Conservation (phyloP, 2,329 filamentous ascomycete species). For the Ascochyta lentis region DNA sequence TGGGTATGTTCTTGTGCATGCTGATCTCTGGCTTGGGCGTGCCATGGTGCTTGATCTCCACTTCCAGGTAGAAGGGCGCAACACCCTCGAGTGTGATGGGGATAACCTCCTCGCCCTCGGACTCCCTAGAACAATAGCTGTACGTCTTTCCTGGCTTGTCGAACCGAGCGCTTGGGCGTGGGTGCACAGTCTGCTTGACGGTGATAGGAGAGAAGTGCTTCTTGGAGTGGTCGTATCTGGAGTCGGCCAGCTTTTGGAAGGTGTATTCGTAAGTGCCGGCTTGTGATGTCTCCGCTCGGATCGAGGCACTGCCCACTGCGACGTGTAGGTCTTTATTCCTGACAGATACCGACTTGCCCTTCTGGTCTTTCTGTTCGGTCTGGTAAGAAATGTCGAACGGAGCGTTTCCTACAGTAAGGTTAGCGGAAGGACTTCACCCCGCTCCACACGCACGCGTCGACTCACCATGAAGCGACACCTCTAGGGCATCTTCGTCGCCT, state of each 20-base stretch:
- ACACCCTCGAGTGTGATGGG: slow-evolving; percentile 83
- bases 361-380: slow-evolving; percentile 72
- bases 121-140: slow-evolving; percentile 90
- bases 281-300: slow-evolving; percentile 85
- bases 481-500: slow-evolving; percentile 88
- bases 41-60: slow-evolving; percentile 91
- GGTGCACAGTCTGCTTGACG: slow-evolving; percentile 83
- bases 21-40: slow-evolving; percentile 80
- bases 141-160: slow-evolving; percentile 88
- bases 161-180: slow-evolving; percentile 82
- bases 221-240: slow-evolving; percentile 79
- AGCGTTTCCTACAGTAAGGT: slow-evolving; percentile 65
- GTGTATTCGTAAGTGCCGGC: slow-evolving; percentile 85
- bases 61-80: slow-evolving; percentile 87
- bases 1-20: slow-evolving; percentile 78
- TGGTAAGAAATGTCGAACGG: slow-evolving; percentile 87
- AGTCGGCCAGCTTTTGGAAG: slow-evolving; percentile 82
- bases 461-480: slow-evolving; percentile 78
- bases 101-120: slow-evolving; percentile 82
- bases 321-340: slow-evolving; percentile 77
- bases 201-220: slow-evolving; percentile 69
- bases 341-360: slow-evolving; percentile 62
- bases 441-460: slow-evolving; percentile 29
- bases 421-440: slow-evolving; percentile 6
- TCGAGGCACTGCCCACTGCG: slow-evolving; percentile 74